Evolutionary conservation across 2,329 filamentous ascomycete genomes (phyloP).

Genomic region (Fusarium sp.): DNA sequence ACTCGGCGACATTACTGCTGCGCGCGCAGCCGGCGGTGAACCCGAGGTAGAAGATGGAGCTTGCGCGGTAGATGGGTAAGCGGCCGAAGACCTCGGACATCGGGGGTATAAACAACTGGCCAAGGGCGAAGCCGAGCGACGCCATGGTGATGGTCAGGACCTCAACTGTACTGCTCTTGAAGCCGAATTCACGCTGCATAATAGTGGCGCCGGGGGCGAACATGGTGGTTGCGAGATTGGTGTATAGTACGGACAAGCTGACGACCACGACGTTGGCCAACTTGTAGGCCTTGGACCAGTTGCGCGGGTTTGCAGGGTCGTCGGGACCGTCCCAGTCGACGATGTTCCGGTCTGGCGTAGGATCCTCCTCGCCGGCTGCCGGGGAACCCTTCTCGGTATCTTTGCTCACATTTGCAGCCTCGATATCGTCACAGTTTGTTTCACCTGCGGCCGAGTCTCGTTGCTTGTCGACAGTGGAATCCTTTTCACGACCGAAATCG

Average conservation of each 20-base stretch:
- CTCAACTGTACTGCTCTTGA: not conserved
- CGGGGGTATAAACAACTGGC: not conserved
- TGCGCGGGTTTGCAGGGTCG: not conserved
- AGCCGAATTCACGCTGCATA: not conserved
- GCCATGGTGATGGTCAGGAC: not conserved
- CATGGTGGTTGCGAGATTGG: not conserved
- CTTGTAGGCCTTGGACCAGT: not conserved
- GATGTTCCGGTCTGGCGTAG: too few species aligned
- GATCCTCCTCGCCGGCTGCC: rapidly evolving
- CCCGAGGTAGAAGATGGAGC: not conserved
- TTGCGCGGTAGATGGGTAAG: not conserved
- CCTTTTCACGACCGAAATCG: rapidly evolving
- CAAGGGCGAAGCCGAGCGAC: not conserved
- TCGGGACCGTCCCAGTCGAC: not conserved
- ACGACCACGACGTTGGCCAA: not conserved
- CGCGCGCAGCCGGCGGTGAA: not conserved
- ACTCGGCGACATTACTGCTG: not conserved
- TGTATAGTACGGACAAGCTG: not conserved
- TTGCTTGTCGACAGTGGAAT: not conserved
- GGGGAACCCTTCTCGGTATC: rapidly evolving
- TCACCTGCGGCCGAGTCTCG: not conserved
- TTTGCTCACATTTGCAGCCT: rapidly evolving
- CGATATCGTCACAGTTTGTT: not conserved
- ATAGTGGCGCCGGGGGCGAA: not conserved
- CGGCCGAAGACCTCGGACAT: not conserved